Base-by-base conservation (phyloP, 2,329 filamentous ascomycete species). In the Paecilomyces niveus region DNA sequence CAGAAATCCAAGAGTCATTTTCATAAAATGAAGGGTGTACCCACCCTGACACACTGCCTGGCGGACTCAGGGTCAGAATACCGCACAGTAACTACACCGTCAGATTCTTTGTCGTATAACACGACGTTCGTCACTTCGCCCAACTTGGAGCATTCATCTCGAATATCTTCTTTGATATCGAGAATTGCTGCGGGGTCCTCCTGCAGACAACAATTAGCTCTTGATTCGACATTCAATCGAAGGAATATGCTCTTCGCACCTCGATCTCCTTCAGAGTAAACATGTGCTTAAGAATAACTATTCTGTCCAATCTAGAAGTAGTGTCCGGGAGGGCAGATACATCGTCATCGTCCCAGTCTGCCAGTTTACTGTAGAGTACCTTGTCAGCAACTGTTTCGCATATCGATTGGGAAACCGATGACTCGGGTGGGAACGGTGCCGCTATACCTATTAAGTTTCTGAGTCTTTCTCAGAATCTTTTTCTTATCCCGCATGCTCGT, bases 331-430 rank as follows among this genome's bases (percentile, higher is more conserved):
- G 68, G 24, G 79, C 74, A 1, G 80, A 83, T 26, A 88, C 83
- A 57, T 93, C 88, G 70, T 97, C 92, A 68, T 97, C 93, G 68
- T 91, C 89, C 94, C 94, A 99, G 73, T 97, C 92, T 3, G 92
- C 89, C 33, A 97, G 84, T 76, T 93, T 92, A 54, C 91, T 93
- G 68, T 57, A 9, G 35, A 11, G 32, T 0, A 39, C 8, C 35
- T 26, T 39, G 55, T 71, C 39, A 73, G 64, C 55, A 54, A 13
- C 49, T 1, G 10, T n/a, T 52, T 52, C 22, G 50, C 18, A 18
- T 52, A 52, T 32, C 15, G 49, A 29, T 13, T 24, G 18, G 53
- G 49, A 45, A 18, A 53, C 9, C 13, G 15, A 9, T 15, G 1
- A n/a, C 10, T n/a, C 6, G 7, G 5, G 24, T 51, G 53, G 39